Evolutionary conservation across 2,329 filamentous ascomycete genomes (phyloP), one percentile per base, ranked within the genome.

Genomic region (Leptodontidium sp.): DNA sequence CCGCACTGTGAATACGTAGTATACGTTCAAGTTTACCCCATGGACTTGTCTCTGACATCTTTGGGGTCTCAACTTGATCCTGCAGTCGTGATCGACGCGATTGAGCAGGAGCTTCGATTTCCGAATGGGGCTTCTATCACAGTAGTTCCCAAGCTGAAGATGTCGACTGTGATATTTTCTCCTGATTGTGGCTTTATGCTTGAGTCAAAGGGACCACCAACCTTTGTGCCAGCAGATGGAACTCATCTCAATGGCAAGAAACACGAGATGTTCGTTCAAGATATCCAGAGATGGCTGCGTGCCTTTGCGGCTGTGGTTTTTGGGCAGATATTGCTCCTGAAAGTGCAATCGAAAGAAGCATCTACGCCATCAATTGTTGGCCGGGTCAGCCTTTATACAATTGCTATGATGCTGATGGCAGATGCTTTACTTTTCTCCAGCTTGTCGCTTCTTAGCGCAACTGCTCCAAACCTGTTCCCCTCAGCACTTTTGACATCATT

Each of bases 1-100:
- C 93, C 93, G 0, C 91, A 93, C 74, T 99, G 96, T 84, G 96
- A 99, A 80, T 93, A 93, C 76, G 83, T 99, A 61, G 82, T 97
- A 65, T 98, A 94, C 79, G 83, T 95, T 38, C 96, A 98, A 78
- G 85, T 95, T 50, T 86, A 91, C 70, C 67, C 76, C 32, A 40
- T 76, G 47, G 66, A 69, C 58, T 47, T 68, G 4, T 67, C 68
- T 32, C 35, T 58, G 29, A 43, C 62, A 12, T 49, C 68, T 79
- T 1, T 75, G 79, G 59, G 78, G 79, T 53, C 77, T 79, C 43
- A 72, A 75, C 47, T 72, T 81, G 63, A 74, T 77, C 49, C 65
- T n/a, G 57, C 68, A 26, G 64, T 80, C 57, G 75, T 85, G 45
- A 83, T 90, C 40, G 77, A 82, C 35, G 82, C 85, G 57, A 85